Evolutionary conservation across 2,329 filamentous ascomycete species (phyloP).

Genomic region (Pseudogymnoascus sp.): DNA sequence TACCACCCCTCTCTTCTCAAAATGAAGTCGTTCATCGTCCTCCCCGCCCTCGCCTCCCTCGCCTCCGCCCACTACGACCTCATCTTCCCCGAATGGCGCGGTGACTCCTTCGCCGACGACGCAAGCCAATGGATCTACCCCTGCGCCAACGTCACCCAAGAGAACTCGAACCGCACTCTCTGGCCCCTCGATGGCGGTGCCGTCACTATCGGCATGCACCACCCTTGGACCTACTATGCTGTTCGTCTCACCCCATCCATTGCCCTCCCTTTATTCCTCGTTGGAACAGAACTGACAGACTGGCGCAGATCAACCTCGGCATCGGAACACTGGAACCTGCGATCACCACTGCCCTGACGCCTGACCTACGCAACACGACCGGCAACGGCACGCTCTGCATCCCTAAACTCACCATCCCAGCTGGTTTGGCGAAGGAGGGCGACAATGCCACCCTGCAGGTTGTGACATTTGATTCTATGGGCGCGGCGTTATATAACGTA

Average conservation of each 20-base stretch:
- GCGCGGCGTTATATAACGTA: conserved; percentile 59
- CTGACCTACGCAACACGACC: conserved; percentile 48
- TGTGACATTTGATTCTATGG: conserved; percentile 51
- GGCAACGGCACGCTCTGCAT: conserved; percentile 60
- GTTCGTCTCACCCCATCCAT: background rate
- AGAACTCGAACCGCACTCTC: conserved; percentile 36
- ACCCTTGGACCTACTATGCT: conserved; percentile 37
- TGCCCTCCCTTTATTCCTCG: background rate
- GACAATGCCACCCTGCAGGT: conserved; percentile 61
- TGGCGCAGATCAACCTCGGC: conserved; percentile 37
- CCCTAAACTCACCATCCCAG: conserved; percentile 47
- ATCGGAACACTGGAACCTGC: conserved; percentile 45
- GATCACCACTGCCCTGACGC: conserved; percentile 62
- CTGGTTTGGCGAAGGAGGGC: conserved; percentile 46
- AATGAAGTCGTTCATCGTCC: conserved; percentile 29
- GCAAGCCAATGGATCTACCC: conserved; percentile 28
- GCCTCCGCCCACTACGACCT: conserved; percentile 49
- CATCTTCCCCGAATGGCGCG: conserved; percentile 42
- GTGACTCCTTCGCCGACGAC: conserved; percentile 34
- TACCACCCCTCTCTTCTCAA: conserved; percentile 18
- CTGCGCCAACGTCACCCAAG: conserved; percentile 39
- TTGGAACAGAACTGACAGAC: background rate
- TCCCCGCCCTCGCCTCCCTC: conserved; percentile 36
- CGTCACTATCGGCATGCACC: conserved; percentile 43
- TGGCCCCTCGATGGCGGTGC: conserved; percentile 42